Evolutionary conservation across 306 rosid genomes (phyloP), one percentile per base, ranked within the genome.

Genomic region (Rubus parviflorus): DNA sequence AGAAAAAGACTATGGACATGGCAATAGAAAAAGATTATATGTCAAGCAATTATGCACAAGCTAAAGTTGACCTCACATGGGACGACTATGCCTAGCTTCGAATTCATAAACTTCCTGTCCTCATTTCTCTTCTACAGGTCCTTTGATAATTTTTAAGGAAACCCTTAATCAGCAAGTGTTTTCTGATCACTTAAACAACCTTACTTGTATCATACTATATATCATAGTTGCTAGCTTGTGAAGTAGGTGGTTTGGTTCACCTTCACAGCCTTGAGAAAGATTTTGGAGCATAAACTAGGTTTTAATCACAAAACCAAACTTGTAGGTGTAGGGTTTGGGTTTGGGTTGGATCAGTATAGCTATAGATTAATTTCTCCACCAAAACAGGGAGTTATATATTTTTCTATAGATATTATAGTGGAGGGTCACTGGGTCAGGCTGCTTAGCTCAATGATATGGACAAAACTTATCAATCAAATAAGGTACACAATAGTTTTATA

Each of bases 31-130:
- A 37, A 30, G 70, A 74, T 8, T 66, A 60, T 38, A 61, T 64
- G 43, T 40, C 47, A 61, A 46, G 38, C 69, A 10, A 46, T 46
- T 61, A 46, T 74, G 12, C 47, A 22, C 40, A 46, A 1, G 8
- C 14, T 20, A 30, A 61, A 23, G 67, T 46, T 42, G 54, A 56
- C 43, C 19, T 73, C 70, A 74, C 78, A 61, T 74, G 78, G 57
- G 35, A 35, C 58, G 45, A 61, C 78, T 4, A 14, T 41, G 6
- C 68, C 53, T 0, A 15, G 56, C 16, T 57, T 57, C 77, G 11
- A 73, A 22, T 16, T 19, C 46, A 57, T n/a, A 15, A 20, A 38
- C 65, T 53, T 72, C 54, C 66, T 54, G 14, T 43, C 68, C 54
- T 22, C 60, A 1, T 74, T 43, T 74, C 58, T 46, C 23, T 74